phyloP scores from a whole-genome alignment of 2,329 filamentous ascomycete genomes.

The Endoconidiophora polonica region DNA sequence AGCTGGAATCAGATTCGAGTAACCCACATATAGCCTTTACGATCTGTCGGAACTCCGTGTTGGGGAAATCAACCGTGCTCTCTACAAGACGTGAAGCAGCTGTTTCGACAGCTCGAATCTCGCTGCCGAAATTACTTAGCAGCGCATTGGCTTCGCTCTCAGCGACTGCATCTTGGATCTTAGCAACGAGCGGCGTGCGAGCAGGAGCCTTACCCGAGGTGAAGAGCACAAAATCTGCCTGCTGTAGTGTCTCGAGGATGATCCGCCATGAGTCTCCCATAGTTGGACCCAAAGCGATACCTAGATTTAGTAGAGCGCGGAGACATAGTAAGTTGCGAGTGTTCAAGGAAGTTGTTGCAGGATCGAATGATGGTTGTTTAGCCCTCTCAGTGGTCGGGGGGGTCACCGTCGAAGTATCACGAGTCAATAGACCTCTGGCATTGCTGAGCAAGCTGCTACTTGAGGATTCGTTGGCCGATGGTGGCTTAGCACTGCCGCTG shows the following conservation, averaged over 20 bases:
- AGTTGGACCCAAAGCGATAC: conserved; percentile 83
- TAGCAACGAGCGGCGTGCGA: conserved; percentile 29
- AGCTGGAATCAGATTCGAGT: conserved; percentile 27
- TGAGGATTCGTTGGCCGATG: conserved; percentile 24
- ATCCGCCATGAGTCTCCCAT: conserved; percentile 78
- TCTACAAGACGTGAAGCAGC: conserved; percentile 78
- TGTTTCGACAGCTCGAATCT: conserved; percentile 76
- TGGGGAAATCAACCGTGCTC: conserved; percentile 81
- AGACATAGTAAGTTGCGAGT: conserved; percentile 83
- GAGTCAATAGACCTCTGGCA: conserved; percentile 54
- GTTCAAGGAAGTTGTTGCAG: conserved; percentile 43
- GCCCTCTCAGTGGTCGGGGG: conserved; percentile 41
- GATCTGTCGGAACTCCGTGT: conserved; percentile 62
- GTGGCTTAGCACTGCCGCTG: conserved; percentile 27
- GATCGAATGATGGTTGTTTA: conserved; percentile 42
- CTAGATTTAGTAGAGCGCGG: conserved; percentile 80
- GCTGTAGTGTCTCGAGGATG: conserved; percentile 76
- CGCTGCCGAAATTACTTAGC: conserved; percentile 54
- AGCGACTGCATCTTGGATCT: conserved; percentile 28
- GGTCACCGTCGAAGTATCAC: conserved; percentile 51
- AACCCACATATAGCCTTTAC: conserved; percentile 59
- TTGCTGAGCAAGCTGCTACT: conserved; percentile 47
- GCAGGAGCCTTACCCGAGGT: conserved; percentile 39
- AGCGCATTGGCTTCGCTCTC: conserved; percentile 35
- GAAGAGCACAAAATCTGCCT: conserved; percentile 76